These are phyloP conservation scores for Hygrocybe coccinea DNA, from an alignment of 768 basidiomycete species.

Conservation along the genomic window DNA sequence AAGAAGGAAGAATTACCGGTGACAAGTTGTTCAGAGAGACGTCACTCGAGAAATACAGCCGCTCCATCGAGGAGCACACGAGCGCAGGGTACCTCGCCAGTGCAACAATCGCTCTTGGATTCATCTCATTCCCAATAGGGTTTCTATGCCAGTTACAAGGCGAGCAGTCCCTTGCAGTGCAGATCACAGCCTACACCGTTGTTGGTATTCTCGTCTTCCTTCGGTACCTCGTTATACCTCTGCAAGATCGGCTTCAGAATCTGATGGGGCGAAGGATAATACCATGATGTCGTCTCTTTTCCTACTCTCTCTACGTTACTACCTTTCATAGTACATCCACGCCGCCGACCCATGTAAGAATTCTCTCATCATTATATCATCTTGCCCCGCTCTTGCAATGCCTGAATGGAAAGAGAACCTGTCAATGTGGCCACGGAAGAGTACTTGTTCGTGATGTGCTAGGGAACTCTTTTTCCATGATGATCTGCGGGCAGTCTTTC, in stretches of 20 bases:
- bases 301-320: no score
- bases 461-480: no score
- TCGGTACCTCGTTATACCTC: neutral
- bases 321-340: no score
- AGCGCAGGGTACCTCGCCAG: neutral
- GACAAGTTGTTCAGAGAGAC: neutral
- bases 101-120: neutral
- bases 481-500: no score
- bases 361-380: no score
- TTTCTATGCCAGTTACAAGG: neutral
- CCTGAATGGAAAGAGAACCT: no score
- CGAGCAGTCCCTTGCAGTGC: neutral
- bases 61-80: neutral
- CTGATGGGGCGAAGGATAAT: constrained; percentile 1
- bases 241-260: constrained; percentile 1
- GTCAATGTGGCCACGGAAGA: no score
- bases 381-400: no score
- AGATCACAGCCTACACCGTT: neutral
- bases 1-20: neutral
- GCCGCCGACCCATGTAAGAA: no score
- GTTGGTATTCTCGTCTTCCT: neutral
- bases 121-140: neutral
- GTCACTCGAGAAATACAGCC: constrained; percentile 3
- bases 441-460: no score
- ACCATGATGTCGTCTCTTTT: neutral